These are phyloP conservation scores for Cystofilobasidium bisporidii DNA, from an alignment of 768 basidiomycete species.

Conservation along the genomic window DNA sequence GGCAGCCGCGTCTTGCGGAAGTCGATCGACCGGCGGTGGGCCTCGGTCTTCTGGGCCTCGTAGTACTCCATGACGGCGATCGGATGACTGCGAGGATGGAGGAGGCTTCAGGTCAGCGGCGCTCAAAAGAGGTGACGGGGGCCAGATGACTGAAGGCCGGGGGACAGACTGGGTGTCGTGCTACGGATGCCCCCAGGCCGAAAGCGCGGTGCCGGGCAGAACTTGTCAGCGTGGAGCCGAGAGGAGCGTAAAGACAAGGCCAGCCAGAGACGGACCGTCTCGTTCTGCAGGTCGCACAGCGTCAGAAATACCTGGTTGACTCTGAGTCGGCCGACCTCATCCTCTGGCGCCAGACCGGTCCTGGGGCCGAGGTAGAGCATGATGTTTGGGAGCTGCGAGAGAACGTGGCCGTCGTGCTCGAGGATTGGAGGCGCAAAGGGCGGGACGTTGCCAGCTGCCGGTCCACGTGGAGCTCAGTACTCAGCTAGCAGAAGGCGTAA, in stretches of 20 bases:
- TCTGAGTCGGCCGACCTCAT: conserved; percentile 33
- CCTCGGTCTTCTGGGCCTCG: conserved; percentile 45
- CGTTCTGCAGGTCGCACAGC: conserved; percentile 30
- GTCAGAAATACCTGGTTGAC: conserved; percentile 44
- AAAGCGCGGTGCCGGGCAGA: no score
- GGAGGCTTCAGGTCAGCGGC: neutral
- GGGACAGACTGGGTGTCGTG: conserved; percentile 20
- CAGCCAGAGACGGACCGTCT: neutral
- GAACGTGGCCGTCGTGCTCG: conserved; percentile 33
- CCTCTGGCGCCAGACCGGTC: conserved; percentile 40
- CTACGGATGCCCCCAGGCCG: neutral
- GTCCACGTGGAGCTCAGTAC: neutral
- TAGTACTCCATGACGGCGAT: conserved; percentile 39
- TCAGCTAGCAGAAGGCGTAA: neutral
- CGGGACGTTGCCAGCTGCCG: conserved; percentile 31
- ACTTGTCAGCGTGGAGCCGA: no score
- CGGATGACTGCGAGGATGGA: conserved; percentile 36
- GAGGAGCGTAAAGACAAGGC: no score
- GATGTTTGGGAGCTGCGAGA: conserved; percentile 43
- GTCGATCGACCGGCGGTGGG: conserved; percentile 38
- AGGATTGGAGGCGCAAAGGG: conserved; percentile 46
- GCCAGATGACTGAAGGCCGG: no score
- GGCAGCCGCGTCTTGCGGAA: conserved; percentile 43
- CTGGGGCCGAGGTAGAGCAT: conserved; percentile 41
- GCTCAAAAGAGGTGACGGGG: neutral